A percentile compares a stretch with the other conserved stretches of the same genome.
phyloP scores from a whole-genome alignment of 805 yeast genomes.

The Zygosaccharomyces siamensis region DNA sequence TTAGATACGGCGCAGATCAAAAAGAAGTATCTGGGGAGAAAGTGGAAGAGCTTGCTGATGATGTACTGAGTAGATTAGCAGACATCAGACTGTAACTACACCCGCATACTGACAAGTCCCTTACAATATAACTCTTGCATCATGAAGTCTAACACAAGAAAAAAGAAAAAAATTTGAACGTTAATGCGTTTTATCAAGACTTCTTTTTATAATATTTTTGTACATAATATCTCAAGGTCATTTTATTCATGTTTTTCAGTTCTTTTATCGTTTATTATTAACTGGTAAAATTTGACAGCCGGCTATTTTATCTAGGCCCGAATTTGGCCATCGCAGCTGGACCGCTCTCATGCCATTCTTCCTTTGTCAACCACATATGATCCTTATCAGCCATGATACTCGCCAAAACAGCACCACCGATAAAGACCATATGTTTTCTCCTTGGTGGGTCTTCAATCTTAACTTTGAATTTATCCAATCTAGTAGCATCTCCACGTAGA shows the following conservation, averaged over 20 bases:
- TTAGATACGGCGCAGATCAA: constrained; percentile 59
- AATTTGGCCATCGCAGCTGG: constrained; percentile 76
- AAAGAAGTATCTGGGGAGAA: constrained; percentile 40
- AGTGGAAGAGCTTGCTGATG: constrained; percentile 46
- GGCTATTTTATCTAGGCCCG: constrained; percentile 70
- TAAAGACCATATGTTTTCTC: constrained; percentile 97
- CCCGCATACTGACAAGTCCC: not conserved
- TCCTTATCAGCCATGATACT: constrained; percentile 97
- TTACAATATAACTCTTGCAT: not conserved
- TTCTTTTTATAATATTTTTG: not conserved
- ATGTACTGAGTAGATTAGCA: constrained; percentile 50
- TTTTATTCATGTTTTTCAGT: not conserved
- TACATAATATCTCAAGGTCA: not conserved
- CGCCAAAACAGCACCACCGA: constrained; percentile 97
- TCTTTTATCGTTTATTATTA: not conserved
- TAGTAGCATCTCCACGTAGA: constrained; percentile 76
- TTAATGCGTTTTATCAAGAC: not conserved
- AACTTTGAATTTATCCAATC: constrained; percentile 89
- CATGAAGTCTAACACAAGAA: too few relatives aligned
- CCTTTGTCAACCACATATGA: constrained; percentile 94
- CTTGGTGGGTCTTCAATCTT: constrained; percentile 98
- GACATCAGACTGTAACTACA: constrained; percentile 25
- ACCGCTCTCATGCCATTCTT: constrained; percentile 98
- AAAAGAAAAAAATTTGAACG: too few relatives aligned
- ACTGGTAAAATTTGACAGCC: too few relatives aligned